Conservation (phyloP, 495 filamentous ascomycete genomes). For the Entonaema liquescens region DNA sequence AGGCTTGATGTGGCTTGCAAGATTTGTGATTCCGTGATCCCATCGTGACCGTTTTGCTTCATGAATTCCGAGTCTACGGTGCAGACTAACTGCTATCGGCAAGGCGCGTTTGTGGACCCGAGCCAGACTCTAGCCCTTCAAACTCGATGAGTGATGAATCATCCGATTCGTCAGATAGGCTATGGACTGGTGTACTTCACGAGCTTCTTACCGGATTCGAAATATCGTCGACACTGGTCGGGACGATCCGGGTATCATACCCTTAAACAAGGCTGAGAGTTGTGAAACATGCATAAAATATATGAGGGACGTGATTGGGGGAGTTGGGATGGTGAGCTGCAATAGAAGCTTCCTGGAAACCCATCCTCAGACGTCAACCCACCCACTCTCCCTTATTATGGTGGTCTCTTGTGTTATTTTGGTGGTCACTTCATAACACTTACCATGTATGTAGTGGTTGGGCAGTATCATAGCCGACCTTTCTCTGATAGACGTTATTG, state of each 20-base stretch:
- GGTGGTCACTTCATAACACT: not conserved
- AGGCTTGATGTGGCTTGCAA: not conserved
- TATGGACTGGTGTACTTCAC: conserved; percentile 10
- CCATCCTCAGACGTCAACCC: conserved; percentile 30
- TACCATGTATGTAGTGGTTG: not conserved
- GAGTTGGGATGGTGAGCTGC: conserved; percentile 12
- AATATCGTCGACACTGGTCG: not conserved
- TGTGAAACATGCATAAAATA: conserved; percentile 27
- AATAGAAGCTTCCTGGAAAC: conserved; percentile 37
- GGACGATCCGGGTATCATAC: conserved; percentile 10
- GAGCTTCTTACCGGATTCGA: conserved; percentile 32
- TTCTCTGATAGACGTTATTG: conserved; percentile 4
- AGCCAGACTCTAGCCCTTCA: conserved; percentile 1
- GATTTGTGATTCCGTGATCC: not conserved
- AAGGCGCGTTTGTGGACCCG: conserved; percentile 18
- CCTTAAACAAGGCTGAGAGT: conserved; percentile 34
- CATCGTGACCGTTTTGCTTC: not conserved
- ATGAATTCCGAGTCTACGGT: conserved; percentile 30
- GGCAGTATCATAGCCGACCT: not conserved
- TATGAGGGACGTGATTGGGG: conserved; percentile 14
- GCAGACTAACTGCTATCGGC: conserved; percentile 23
- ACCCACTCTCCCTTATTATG: not conserved
- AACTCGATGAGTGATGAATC: conserved; percentile 20
- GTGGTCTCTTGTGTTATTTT: not conserved
- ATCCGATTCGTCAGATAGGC: conserved; percentile 23